Base-by-base conservation (phyloP, 177 flowering plant genomes). In the Vitis hybrid region DNA sequence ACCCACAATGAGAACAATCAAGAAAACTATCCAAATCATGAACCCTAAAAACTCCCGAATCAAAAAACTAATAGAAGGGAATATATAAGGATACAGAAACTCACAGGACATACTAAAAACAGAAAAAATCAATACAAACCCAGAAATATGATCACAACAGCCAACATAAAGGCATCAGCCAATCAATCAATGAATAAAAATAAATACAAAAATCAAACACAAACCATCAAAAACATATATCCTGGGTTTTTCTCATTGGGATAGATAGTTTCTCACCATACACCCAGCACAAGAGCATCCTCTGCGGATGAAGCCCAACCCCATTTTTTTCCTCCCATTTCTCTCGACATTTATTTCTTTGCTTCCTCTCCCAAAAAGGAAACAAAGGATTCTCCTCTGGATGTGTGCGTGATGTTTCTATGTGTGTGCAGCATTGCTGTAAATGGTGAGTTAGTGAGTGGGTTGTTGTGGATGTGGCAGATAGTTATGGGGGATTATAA, bases 381-480 rank as follows among this genome's bases (percentile, higher is more conserved):
- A 73, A n/a, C 62, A 60, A 64, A 57, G 6, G 50, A 73, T 69
- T 28, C 47, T 20, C 31, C 49, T 68, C 72, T 53, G 52, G 10
- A 38, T 38, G 58, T 62, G 33, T 49, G 28, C 13, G 33, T 33
- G 13, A 17, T 52, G 24, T 62, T 50, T 49, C 74, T 15, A 66
- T 38, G 4, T 74, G 19, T 65, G 49, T 2, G 54, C 47, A 13
- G 28, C 19, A 67, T 62, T 73, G 58, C 72, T 28, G 62, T 19
- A 53, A 22, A 51, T 71, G 70, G 73, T 11, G 65, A 68, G 67
- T 71, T 54, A 68, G 59, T 9, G 28, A 66, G 63, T 68, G 64
- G 76, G 57, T 49, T 54, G 55, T 2, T 6, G 65, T 28, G 54
- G 14, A 18, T 53, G 62, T 61, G 67, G 67, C 67, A 73, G 71